phyloP scores from a whole-genome alignment of 805 yeast genomes.

The Candida chilensis region DNA sequence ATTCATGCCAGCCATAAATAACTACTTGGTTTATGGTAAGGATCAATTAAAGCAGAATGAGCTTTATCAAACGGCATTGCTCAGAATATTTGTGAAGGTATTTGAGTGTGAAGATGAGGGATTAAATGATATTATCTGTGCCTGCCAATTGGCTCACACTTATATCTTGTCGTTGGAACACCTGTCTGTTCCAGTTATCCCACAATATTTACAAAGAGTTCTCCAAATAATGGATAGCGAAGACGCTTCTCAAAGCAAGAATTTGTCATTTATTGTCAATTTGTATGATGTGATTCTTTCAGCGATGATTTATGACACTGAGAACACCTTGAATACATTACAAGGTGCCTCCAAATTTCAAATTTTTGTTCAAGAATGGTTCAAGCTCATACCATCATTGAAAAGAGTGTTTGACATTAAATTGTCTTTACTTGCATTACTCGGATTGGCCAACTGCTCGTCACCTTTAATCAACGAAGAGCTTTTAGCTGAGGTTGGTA shows the following conservation, averaged over 20 bases:
- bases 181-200: conserved; percentile 33
- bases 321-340: conserved; percentile 40
- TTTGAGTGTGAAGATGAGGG: conserved; percentile 43
- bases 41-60: conserved; percentile 38
- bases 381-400: conserved; percentile 41
- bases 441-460: conserved; percentile 11
- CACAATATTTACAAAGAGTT: conserved; percentile 33
- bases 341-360: conserved; percentile 33
- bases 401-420: conserved; percentile 77
- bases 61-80: conserved; percentile 36
- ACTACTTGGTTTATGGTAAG: conserved; percentile 26
- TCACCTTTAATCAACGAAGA: conserved; percentile 11
- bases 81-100: conserved; percentile 37
- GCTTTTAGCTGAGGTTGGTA: conserved; percentile 39
- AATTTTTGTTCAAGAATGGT: conserved; percentile 59
- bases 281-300: conserved; percentile 57
- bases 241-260: conserved; percentile 18
- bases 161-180: conserved; percentile 50
- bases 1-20: conserved; percentile 23
- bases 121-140: conserved; percentile 44
- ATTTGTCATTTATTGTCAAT: conserved; percentile 32
- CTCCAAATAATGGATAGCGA: conserved; percentile 24
- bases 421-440: conserved; percentile 58
- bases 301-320: conserved; percentile 53
- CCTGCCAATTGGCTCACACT: conserved; percentile 57